Percentiles rank a stretch among this genome's conserved stretches.
Evolutionary conservation across 2,329 filamentous ascomycete genomes (phyloP).

Genomic region (Paramyrothecium sp.): DNA sequence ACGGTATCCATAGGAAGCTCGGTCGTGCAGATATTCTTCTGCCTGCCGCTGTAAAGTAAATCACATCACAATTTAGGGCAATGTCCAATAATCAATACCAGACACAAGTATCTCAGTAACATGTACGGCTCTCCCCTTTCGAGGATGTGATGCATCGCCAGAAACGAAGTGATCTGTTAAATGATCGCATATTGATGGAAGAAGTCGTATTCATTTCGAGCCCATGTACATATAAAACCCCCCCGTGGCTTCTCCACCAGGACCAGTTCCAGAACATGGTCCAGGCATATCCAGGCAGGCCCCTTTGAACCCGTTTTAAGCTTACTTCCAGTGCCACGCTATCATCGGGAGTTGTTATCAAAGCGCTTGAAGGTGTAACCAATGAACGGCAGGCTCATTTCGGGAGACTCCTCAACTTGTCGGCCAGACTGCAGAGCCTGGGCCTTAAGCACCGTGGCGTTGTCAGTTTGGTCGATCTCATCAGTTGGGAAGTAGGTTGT

Average conservation of each 20-base stretch:
- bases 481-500: conserved; percentile 99
- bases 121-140: too few species aligned
- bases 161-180: too few species aligned
- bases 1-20: too few species aligned
- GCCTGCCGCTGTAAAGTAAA: too few species aligned
- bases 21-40: too few species aligned
- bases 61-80: too few species aligned
- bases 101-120: too few species aligned
- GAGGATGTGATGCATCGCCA: too few species aligned
- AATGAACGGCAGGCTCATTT: conserved; percentile 85
- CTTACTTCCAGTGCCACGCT: not conserved
- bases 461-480: conserved; percentile 96
- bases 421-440: conserved; percentile 72
- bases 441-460: conserved; percentile 80
- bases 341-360: conserved; percentile 64
- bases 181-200: not conserved
- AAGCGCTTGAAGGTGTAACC: conserved; percentile 87
- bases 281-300: not conserved
- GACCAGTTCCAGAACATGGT: conserved; percentile 17
- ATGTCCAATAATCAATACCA: too few species aligned
- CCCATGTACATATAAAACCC: not conserved
- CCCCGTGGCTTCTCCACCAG: not conserved
- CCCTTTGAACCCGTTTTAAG: not conserved
- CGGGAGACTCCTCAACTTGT: conserved; percentile 74
- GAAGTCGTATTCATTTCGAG: not conserved